These are phyloP conservation scores for Verbascum thapsus DNA, from an alignment of 257 asterid species.

Conservation along the genomic window DNA sequence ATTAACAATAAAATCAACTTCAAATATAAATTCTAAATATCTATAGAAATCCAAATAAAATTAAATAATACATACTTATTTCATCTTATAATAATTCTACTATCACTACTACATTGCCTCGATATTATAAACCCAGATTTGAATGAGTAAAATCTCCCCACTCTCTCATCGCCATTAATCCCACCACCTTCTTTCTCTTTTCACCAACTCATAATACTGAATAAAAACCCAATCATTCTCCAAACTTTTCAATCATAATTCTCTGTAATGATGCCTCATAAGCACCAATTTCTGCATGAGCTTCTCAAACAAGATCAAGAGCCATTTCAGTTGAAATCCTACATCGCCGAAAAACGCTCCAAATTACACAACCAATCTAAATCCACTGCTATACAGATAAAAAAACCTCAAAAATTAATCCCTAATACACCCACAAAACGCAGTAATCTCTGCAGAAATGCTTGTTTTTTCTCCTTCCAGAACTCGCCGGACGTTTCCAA, in stretches of 20 bases:
- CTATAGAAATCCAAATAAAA: background rate
- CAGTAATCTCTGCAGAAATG: conserved; percentile 46
- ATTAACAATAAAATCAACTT: too few species aligned
- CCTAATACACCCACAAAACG: conserved; percentile 26
- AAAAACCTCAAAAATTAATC: conserved; percentile 36
- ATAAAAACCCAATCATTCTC: background rate
- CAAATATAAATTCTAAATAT: too few species aligned
- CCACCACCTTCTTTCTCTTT: conserved; percentile 22
- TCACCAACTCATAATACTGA: conserved; percentile 40
- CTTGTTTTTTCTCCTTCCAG: conserved; percentile 60
- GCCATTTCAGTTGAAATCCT: conserved; percentile 61
- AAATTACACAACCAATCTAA: conserved; percentile 38
- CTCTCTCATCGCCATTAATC: conserved; percentile 27
- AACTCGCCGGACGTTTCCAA: conserved; percentile 59
- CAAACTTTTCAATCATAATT: background rate
- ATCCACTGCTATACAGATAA: conserved; percentile 34
- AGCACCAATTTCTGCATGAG: conserved; percentile 67
- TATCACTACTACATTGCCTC: conserved; percentile 51
- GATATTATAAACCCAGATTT: conserved; percentile 43
- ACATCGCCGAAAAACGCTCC: conserved; percentile 52
- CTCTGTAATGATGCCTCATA: conserved; percentile 38
- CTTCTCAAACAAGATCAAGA: conserved; percentile 78
- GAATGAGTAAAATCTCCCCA: conserved; percentile 39
- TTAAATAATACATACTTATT: background rate
- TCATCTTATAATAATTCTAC: conserved; percentile 29